Base-by-base conservation (phyloP, 805 yeast species). In the Wickerhamia fluorescens region DNA sequence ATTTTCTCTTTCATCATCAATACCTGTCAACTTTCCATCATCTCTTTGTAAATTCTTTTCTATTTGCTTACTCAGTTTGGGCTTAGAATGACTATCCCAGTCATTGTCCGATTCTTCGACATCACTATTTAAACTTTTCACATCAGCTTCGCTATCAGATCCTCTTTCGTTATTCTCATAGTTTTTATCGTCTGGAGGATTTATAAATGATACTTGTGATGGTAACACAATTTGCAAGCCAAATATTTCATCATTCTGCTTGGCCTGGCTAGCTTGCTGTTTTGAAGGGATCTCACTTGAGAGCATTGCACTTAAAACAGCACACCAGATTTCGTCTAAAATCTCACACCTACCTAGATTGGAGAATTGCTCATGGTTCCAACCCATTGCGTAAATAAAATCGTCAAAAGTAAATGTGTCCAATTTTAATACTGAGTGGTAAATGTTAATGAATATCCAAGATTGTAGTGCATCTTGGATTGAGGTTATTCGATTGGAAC, bases 361-460 rank as follows among this genome's bases (percentile, higher is more conserved):
- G 20, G 62, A 60, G 29, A 44, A 52, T 36, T 64, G 68, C 6
- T 51, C 49, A 23, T 30, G 39, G 16, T 59, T 58, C 70, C 77
- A 61, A 21, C 60, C 57, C 56, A 79, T 49, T 7, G 74, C 77
- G 31, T 73, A 71, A 6, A 79, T 47, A 44, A 73, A 82, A 40
- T 80, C 94, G 54, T 85, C 95, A 56, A 81, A 83, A 0, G 89
- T 78, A 42, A 83, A 78, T 0, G 80, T 70, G 43, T 79, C 86
- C n/a, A 86, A 54, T 4, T 68, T 47, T 18, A 85, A 56, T 1
- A 85, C 74, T 20, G 67, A 66, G 40, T 75, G 73, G 50, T 77
- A 85, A 28, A 82, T 67, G 48, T 83, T 83, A 16, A 84, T 51
- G 44, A 85, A 86, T 2, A 73, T 61, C 94, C 94, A 86, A 3